These are phyloP conservation scores for Zychaea mexicana DNA, from an alignment of 371 early-diverging fungal genomes.

Conservation along the genomic window DNA sequence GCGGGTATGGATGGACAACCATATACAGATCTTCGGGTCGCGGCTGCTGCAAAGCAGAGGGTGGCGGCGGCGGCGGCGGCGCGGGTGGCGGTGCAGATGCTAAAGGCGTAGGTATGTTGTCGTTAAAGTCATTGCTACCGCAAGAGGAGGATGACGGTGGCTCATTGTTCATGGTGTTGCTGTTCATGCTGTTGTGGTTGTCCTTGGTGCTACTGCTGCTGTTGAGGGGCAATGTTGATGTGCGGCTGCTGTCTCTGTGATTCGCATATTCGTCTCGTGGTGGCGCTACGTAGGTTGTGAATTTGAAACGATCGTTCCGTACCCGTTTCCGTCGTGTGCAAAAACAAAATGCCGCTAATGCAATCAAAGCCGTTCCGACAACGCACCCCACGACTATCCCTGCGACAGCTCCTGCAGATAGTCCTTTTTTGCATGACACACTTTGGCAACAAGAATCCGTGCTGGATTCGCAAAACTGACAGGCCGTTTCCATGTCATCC, in stretches of 20 bases:
- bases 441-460: constrained; percentile 36
- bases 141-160: background rate
- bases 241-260: background rate
- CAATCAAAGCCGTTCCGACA: constrained; percentile 6
- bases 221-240: background rate
- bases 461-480: constrained; percentile 34
- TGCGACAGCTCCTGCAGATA: constrained; percentile 14
- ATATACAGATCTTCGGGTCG: constrained; percentile 42
- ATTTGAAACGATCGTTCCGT: constrained; percentile 19
- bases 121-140: background rate
- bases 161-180: background rate
- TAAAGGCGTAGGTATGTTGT: background rate
- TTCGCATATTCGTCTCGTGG: constrained; percentile 1
- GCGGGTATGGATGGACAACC: constrained; percentile 62
- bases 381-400: constrained; percentile 19
- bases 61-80: background rate
- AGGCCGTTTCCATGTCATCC: constrained; percentile 18
- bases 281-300: constrained; percentile 24
- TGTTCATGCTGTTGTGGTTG: background rate
- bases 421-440: constrained; percentile 5
- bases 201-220: too few species aligned
- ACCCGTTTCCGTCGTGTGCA: constrained; percentile 25
- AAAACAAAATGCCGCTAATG: constrained; percentile 20
- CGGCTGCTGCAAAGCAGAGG: constrained; percentile 9
- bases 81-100: background rate